Conservation (phyloP, 805 yeast species). For the Nakazawaea anatomiae region DNA sequence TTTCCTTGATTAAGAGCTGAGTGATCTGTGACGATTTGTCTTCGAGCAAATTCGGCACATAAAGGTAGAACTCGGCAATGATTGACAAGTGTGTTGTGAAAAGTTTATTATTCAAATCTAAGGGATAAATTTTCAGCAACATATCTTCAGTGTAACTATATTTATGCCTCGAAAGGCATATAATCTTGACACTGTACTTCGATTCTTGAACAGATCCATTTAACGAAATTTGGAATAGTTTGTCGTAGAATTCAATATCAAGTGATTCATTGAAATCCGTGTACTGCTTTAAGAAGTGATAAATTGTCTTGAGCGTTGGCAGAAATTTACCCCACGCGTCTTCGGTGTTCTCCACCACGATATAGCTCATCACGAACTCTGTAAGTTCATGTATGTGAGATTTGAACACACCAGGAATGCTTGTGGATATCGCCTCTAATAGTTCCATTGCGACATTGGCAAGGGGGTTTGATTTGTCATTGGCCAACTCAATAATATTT, state of each 20-base stretch:
- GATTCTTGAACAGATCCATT: constrained; percentile 58
- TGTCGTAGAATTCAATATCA: constrained; percentile 36
- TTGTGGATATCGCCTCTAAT: constrained; percentile 51
- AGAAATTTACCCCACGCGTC: constrained; percentile 8
- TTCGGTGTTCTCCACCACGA: not conserved
- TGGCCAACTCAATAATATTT: constrained; percentile 42
- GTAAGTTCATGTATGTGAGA: constrained; percentile 50
- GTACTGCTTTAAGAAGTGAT: constrained; percentile 48
- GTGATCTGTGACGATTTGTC: constrained; percentile 54
- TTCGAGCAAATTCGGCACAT: constrained; percentile 43
- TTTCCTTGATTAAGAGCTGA: constrained; percentile 50
- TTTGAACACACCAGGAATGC: constrained; percentile 60
- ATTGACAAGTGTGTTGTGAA: constrained; percentile 55
- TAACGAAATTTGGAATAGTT: constrained; percentile 39
- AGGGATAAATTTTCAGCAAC: constrained; percentile 42
- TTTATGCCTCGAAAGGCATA: constrained; percentile 41
- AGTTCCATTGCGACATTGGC: constrained; percentile 41
- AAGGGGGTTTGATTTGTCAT: constrained; percentile 26
- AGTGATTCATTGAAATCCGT: constrained; percentile 38
- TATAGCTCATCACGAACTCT: constrained; percentile 25
- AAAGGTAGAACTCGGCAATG: constrained; percentile 51
- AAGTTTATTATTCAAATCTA: constrained; percentile 29
- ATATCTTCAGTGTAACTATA: constrained; percentile 34
- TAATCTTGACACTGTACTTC: constrained; percentile 53
- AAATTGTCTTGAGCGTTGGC: constrained; percentile 51